These are phyloP conservation scores for Aspergillus pseudonomiae DNA, from an alignment of 2,329 filamentous ascomycete genomes.

Conservation along the genomic window DNA sequence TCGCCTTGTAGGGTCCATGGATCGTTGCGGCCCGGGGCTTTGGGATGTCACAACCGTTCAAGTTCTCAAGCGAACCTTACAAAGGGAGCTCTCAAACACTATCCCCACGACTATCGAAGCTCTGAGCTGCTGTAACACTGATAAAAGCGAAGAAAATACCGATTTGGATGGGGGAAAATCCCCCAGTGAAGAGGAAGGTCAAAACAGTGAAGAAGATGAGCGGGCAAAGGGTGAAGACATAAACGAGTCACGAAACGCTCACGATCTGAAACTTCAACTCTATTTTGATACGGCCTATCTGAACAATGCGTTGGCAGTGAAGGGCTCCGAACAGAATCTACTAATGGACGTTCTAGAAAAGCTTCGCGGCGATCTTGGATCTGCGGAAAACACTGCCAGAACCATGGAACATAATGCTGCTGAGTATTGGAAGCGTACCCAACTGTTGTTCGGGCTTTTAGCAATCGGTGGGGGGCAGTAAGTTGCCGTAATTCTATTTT, in stretches of 20 bases:
- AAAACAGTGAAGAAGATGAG: conserved; percentile 11
- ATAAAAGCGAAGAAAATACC: conserved; percentile 7
- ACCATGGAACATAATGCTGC: conserved; percentile 63
- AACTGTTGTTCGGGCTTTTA: conserved; percentile 78
- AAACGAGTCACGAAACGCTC: conserved; percentile 18
- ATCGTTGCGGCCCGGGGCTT: conserved; percentile 70
- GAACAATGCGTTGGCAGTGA: conserved; percentile 27
- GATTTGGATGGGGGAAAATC: neutral
- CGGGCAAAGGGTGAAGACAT: conserved; percentile 1
- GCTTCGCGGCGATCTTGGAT: conserved; percentile 50
- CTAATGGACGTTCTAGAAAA: conserved; percentile 54
- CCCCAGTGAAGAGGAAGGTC: neutral
- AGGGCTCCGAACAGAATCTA: conserved; percentile 11
- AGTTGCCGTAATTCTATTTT: neutral
- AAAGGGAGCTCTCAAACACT: conserved; percentile 48
- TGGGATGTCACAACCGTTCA: conserved; percentile 74
- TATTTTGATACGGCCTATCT: conserved; percentile 43
- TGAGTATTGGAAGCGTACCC: conserved; percentile 83
- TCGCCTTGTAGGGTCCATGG: conserved; percentile 68
- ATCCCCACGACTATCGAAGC: conserved; percentile 27
- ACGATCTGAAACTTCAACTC: conserved; percentile 41
- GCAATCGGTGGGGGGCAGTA: conserved; percentile 32
- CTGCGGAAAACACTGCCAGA: conserved; percentile 54
- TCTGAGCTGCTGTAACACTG: conserved; percentile 18
- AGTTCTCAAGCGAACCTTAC: conserved; percentile 63